Evolutionary conservation across 306 rosid genomes (phyloP).

Genomic region (Spatholobus suberectus): DNA sequence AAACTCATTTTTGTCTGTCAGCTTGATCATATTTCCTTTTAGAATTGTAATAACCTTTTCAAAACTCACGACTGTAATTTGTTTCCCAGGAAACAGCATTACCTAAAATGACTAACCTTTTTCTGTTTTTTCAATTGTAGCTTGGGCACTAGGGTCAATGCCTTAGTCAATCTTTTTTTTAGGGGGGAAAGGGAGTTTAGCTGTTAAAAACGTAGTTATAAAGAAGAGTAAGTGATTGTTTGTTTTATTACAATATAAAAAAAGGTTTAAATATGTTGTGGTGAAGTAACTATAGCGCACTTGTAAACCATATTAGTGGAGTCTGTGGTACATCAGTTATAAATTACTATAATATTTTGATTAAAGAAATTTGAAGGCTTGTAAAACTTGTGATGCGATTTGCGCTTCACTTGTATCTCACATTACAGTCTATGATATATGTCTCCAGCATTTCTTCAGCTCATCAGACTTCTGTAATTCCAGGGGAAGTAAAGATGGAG

Average conservation of each 20-base stretch:
- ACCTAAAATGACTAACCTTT: not conserved
- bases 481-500: constrained; percentile 97
- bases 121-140: not conserved
- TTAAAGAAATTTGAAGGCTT: not conserved
- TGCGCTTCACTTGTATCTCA: not conserved
- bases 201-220: too few relatives aligned
- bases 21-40: not conserved
- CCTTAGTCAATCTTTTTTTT: not conserved
- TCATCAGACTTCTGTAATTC: constrained; percentile 32
- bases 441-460: constrained; percentile 10
- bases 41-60: not conserved
- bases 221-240: not conserved
- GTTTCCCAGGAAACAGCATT: not conserved
- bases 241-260: not conserved
- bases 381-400: constrained; percentile 14
- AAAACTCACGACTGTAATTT: not conserved
- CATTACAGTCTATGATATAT: not conserved
- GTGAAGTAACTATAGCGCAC: not conserved
- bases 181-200: not conserved
- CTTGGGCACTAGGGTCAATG: not conserved
- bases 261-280: not conserved
- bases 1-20: not conserved
- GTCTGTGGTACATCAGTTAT: not conserved
- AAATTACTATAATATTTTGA: constrained; percentile 4
- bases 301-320: not conserved